A percentile compares a stretch with the other conserved stretches of the same genome.
Conservation (phyloP, 164 flowering plant genomes). For the Nelumbo lutea region DNA sequence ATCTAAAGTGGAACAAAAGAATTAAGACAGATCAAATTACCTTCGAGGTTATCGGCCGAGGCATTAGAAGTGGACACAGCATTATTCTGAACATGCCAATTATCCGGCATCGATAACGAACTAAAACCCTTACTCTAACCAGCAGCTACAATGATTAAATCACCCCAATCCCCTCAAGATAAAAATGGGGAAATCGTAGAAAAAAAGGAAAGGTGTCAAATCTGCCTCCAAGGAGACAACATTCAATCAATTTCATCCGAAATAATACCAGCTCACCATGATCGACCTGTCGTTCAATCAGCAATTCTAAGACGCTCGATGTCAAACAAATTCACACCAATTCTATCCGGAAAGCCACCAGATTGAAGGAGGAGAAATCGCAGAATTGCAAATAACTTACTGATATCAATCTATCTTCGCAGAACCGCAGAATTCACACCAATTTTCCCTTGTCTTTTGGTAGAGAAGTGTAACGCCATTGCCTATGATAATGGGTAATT, state of each 20-base stretch:
- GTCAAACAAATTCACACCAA: conserved; percentile 7
- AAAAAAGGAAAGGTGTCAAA: background rate
- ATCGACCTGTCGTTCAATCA: background rate
- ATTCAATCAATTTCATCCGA: background rate
- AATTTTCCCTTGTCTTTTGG: no score
- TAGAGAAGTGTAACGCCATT: no score
- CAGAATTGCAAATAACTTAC: conserved; percentile 5
- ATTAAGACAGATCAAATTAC: no score
- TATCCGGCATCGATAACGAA: conserved; percentile 48
- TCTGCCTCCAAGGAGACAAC: background rate
- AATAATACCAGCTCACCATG: background rate
- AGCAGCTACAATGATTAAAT: conserved; percentile 12
- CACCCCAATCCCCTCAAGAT: background rate
- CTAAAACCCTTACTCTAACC: conserved; percentile 12
- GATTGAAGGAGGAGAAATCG: background rate
- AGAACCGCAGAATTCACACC: no score
- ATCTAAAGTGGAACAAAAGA: no score
- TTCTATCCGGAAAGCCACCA: conserved; percentile 4
- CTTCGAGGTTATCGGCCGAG: conserved; percentile 21
- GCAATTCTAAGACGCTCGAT: background rate
- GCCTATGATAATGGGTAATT: no score
- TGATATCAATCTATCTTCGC: background rate
- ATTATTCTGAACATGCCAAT: conserved; percentile 37
- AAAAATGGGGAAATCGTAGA: background rate
- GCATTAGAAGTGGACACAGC: conserved; percentile 30